Percentiles rank a stretch among this genome's conserved stretches.
Conservation (phyloP, 108 stramenopile species). For the Nitzschia sp. region DNA sequence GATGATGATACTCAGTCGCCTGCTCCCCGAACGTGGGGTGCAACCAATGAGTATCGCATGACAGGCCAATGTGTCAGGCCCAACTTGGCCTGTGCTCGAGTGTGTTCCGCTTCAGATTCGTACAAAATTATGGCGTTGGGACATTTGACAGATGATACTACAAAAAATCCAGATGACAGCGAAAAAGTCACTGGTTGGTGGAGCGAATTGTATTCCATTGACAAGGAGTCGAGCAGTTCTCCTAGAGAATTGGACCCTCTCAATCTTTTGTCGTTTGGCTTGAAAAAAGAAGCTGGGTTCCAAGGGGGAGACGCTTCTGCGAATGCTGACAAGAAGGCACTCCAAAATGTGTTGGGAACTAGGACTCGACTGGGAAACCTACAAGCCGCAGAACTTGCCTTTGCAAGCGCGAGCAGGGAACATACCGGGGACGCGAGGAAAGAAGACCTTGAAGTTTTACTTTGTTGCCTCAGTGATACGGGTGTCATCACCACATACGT, state of each 20-base stretch:
- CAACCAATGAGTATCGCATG: conserved; percentile 27
- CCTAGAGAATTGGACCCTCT: background rate
- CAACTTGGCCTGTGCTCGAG: conserved; percentile 49
- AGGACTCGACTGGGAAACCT: conserved; percentile 38
- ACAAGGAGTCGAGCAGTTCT: conserved; percentile 6
- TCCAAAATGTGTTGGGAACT: conserved; percentile 26
- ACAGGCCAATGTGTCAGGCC: conserved; percentile 30
- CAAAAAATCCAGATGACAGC: background rate
- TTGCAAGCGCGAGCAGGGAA: conserved; percentile 6
- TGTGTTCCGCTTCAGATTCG: conserved; percentile 36
- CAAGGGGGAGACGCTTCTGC: conserved; percentile 24
- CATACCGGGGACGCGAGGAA: background rate
- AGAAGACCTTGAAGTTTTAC: conserved; percentile 21
- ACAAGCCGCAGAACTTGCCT: conserved; percentile 46
- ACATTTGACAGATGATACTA: background rate
- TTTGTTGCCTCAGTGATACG: conserved; percentile 51
- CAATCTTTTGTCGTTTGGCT: conserved; percentile 15
- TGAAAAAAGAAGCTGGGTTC: conserved; percentile 30
- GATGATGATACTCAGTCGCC: background rate
- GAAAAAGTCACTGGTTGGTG: conserved; percentile 39
- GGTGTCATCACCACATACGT: conserved; percentile 51
- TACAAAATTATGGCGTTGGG: conserved; percentile 41
- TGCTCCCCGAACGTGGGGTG: conserved; percentile 17
- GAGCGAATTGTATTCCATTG: conserved; percentile 49
- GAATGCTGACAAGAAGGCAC: conserved; percentile 11